A percentile compares a stretch with the other conserved stretches of the same genome.
phyloP scores from a whole-genome alignment of 495 filamentous ascomycete species.

The Copromyces sp. region DNA sequence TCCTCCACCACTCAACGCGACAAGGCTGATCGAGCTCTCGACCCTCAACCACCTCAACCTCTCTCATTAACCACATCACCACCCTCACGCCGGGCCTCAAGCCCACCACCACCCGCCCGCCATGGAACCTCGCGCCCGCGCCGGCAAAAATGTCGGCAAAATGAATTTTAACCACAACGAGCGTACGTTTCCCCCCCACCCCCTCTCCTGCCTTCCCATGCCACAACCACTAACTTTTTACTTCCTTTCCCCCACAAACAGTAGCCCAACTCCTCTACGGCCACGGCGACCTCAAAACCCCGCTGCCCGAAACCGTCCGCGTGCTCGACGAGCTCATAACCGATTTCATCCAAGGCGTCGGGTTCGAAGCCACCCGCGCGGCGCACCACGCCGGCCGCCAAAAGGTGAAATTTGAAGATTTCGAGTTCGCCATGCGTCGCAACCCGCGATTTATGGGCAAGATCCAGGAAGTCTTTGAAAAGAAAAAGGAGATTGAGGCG shows the following conservation, averaged over 20 bases:
- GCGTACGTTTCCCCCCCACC: conserved; percentile 42
- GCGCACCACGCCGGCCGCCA: conserved; percentile 75
- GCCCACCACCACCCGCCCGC: neutral
- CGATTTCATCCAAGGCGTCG: conserved; percentile 80
- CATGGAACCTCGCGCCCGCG: conserved; percentile 66
- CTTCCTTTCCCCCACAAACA: conserved; percentile 20
- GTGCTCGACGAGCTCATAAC: conserved; percentile 91
- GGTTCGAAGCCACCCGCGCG: conserved; percentile 74
- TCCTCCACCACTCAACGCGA: neutral
- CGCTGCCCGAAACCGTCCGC: conserved; percentile 72
- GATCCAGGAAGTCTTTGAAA: conserved; percentile 75
- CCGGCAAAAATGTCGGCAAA: conserved; percentile 76
- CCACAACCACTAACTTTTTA: neutral
- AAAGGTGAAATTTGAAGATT: conserved; percentile 97
- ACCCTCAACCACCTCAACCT: neutral
- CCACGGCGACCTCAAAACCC: conserved; percentile 62
- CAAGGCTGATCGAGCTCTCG: neutral
- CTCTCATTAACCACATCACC: neutral
- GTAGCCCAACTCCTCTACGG: conserved; percentile 76
- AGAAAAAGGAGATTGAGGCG: conserved; percentile 68
- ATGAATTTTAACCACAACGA: conserved; percentile 74
- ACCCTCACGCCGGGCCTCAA: neutral
- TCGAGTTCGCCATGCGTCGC: conserved; percentile 80
- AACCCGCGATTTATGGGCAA: conserved; percentile 81
- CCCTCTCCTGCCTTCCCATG: neutral